phyloP scores from a whole-genome alignment of 208 protist species.

The Wallacemonas sp. region DNA sequence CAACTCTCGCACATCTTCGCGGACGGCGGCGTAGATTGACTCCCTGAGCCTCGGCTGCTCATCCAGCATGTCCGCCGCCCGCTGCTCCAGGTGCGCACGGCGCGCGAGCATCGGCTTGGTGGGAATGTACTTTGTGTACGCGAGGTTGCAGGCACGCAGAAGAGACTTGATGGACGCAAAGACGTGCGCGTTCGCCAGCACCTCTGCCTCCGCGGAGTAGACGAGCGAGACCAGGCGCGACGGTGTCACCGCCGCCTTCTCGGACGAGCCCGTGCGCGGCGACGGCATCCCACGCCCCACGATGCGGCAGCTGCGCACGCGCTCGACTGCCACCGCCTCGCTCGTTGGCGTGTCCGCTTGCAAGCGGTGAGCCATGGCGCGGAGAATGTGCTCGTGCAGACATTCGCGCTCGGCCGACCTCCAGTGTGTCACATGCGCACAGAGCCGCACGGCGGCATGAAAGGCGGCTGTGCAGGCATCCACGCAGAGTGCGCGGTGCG shows the following conservation, averaged over 20 bases:
- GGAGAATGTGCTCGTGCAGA: background rate
- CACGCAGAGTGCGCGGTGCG: conserved; percentile 3
- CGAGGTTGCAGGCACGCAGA: conserved; percentile 27
- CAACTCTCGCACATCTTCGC: conserved; percentile 16
- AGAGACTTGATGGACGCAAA: conserved; percentile 19
- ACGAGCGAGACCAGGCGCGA: background rate
- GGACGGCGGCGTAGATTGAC: conserved; percentile 21
- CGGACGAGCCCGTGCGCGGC: no score
- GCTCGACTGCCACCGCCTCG: background rate
- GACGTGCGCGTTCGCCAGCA: conserved; percentile 22
- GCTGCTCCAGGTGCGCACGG: conserved; percentile 22
- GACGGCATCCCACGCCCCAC: background rate
- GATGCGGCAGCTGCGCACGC: background rate
- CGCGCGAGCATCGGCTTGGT: conserved; percentile 24
- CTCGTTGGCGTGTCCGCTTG: background rate
- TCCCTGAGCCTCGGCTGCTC: background rate
- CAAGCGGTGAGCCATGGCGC: background rate
- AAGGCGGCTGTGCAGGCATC: conserved; percentile 50
- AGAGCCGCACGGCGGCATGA: conserved; percentile 45
- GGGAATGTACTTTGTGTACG: conserved; percentile 30
- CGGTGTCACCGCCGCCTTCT: no score
- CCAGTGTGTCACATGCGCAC: conserved; percentile 15
- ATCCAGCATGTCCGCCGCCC: conserved; percentile 15
- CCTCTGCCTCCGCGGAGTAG: conserved; percentile 21
- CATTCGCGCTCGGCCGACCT: background rate